These are phyloP conservation scores for Kwoniella sp. DNA, from an alignment of 768 basidiomycete species.

Conservation along the genomic window DNA sequence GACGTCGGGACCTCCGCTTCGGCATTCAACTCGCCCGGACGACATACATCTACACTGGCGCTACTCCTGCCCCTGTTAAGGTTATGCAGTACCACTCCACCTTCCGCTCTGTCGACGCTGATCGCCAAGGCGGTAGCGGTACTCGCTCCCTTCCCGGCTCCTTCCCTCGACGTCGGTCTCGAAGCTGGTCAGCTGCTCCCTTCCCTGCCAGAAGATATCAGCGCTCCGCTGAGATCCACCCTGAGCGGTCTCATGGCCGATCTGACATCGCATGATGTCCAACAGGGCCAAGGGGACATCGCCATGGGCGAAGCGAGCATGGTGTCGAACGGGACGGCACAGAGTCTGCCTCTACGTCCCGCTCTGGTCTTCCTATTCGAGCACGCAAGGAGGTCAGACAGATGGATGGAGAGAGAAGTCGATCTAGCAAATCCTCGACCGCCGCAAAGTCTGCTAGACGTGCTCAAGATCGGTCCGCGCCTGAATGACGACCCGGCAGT, in stretches of 20 bases:
- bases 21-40: background rate
- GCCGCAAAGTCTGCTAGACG: too few species aligned
- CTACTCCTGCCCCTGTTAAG: slow-evolving; percentile 30
- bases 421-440: background rate
- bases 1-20: slow-evolving; percentile 36
- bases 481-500: background rate
- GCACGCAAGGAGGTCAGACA: background rate
- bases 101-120: slow-evolving; percentile 12
- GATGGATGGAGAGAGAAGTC: background rate
- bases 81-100: slow-evolving; percentile 12
- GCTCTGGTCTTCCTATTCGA: slow-evolving; percentile 6
- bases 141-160: slow-evolving; percentile 31
- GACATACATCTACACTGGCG: slow-evolving; percentile 11
- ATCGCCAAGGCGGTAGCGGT: slow-evolving; percentile 15
- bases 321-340: background rate
- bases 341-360: slow-evolving; percentile 1
- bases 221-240: slow-evolving; percentile 21
- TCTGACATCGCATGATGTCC: slow-evolving; percentile 17
- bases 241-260: slow-evolving; percentile 41
- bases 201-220: slow-evolving; percentile 26
- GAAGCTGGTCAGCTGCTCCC: slow-evolving; percentile 28
- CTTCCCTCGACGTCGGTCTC: slow-evolving; percentile 38
- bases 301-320: background rate
- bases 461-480: slow-evolving; percentile 1
- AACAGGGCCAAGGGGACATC: background rate